Conservation (phyloP, 1,284 basidiomycete species). For the Ustilago xerochloae region DNA sequence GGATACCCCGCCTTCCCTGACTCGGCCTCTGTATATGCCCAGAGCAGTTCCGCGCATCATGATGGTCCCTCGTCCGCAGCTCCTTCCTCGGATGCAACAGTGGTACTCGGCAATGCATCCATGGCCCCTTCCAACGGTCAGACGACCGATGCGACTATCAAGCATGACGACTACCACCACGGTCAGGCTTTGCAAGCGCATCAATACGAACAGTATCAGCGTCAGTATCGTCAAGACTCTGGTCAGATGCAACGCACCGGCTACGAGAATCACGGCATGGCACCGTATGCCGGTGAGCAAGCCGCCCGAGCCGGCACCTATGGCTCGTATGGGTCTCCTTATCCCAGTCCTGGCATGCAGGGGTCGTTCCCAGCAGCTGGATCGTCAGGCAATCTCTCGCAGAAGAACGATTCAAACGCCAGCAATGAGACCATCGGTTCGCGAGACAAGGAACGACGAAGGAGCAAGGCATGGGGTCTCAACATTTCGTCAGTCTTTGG, state of each 20-base stretch:
- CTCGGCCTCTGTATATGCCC: slow-evolving; percentile 52
- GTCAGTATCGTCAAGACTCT: slow-evolving; percentile 27
- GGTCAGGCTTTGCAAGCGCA: slow-evolving; percentile 34
- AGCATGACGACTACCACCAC: slow-evolving; percentile 17
- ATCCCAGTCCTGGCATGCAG: slow-evolving; percentile 5
- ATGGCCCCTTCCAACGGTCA: slow-evolving; percentile 27
- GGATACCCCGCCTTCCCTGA: slow-evolving; percentile 60
- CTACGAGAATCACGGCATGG: slow-evolving; percentile 35
- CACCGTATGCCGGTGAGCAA: slow-evolving; percentile 23
- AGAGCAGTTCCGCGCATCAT: slow-evolving; percentile 39
- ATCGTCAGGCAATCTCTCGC: slow-evolving; percentile 41
- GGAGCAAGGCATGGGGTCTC: slow-evolving; percentile 55
- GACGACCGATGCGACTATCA: slow-evolving; percentile 29
- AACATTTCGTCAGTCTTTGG: slow-evolving; percentile 49
- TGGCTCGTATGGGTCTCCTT: slow-evolving; percentile 9
- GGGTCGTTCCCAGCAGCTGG: slow-evolving; percentile 12
- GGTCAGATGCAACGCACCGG: slow-evolving; percentile 9
- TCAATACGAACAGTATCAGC: slow-evolving; percentile 46
- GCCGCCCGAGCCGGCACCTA: slow-evolving; percentile 14
- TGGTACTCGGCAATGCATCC: slow-evolving; percentile 24
- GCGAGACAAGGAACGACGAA: slow-evolving; percentile 40
- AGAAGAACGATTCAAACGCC: slow-evolving; percentile 41
- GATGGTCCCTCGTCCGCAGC: slow-evolving; percentile 25
- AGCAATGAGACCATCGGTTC: slow-evolving; percentile 54
- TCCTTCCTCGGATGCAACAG: slow-evolving; percentile 26